These are phyloP conservation scores for Annulohypoxylon truncatum DNA, from an alignment of 2,329 filamentous ascomycete species.

Conservation along the genomic window DNA sequence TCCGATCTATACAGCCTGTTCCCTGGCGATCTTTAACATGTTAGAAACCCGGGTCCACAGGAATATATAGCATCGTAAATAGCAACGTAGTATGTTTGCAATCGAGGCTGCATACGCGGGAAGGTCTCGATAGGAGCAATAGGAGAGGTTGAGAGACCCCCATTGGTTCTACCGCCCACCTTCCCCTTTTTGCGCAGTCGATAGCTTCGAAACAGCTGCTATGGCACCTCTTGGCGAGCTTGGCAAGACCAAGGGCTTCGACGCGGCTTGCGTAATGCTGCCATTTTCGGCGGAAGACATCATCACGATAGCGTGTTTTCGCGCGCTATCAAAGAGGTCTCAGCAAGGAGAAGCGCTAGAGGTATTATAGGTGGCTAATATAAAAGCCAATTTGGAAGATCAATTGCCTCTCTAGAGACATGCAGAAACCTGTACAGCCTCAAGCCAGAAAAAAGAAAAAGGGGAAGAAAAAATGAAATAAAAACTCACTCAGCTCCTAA, in stretches of 20 bases:
- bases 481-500: neutral
- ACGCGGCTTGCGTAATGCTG: constrained; percentile 31
- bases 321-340: neutral
- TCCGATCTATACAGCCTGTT: constrained; percentile 33
- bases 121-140: constrained; percentile 16
- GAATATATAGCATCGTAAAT: constrained; percentile 35
- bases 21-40: constrained; percentile 32
- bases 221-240: constrained; percentile 6
- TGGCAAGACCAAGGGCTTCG: constrained; percentile 21
- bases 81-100: constrained; percentile 34
- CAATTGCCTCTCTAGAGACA: neutral
- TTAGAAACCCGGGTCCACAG: constrained; percentile 27
- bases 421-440: neutral
- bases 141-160: neutral
- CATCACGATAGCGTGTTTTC: constrained; percentile 6
- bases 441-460: neutral
- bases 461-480: neutral
- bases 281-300: constrained; percentile 19
- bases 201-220: constrained; percentile 30
- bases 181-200: constrained; percentile 33
- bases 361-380: constrained; percentile 14
- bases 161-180: constrained; percentile 24
- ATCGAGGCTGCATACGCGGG: constrained; percentile 18
- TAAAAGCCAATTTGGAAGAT: constrained; percentile 24
- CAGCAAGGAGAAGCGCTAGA: neutral